Base-by-base conservation (phyloP, 2,329 filamentous ascomycete genomes). In the Hymenoscyphus infarciens region DNA sequence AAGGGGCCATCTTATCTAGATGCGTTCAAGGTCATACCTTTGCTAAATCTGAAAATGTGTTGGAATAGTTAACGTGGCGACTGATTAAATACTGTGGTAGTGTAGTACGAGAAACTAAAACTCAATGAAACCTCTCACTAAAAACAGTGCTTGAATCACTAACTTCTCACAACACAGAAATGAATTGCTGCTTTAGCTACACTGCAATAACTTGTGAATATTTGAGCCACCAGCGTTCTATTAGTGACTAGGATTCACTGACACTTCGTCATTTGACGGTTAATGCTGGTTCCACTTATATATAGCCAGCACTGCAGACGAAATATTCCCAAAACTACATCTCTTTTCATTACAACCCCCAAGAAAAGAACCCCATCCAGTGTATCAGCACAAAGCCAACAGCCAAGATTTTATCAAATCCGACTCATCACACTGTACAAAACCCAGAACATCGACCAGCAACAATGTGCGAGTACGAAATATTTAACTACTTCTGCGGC, bases 391-490 rank as follows among this genome's bases (percentile, higher is more conserved):
- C 19, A 52, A 22, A 52, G 45, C 19, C 45, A 52, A 52, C 19
- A 52, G 19, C 19, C 19, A 22, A 52, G 7, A 22, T 11, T 16
- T 38, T 13, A 11, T 52, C 45, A 52, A 22, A 13, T 6, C 19
- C 10, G 10, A 22, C n/a, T 8, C n/a, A 49, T 35, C 33, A 3
- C 42, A 22, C 42, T 19, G 8, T n/a, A 11, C 10, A 10, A 22
- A 29, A 15, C 52, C 13, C 15, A 29, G 11, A 31, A 29, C 13
- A 1, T 33, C 25, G 13, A 16, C 16, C 22, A n/a, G n/a, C 27
- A 31, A 33, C 13, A n/a, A 55, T 55, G 53, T 55, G 53, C 53
- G 29, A 29, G 27, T 55, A 55, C 25, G 53, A 55, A 55, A 31
- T 31, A 2, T 55, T 55, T n/a, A 11, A 27, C 27, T 55, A 55